Evolutionary conservation across 129 eudicot species (phyloP).

Genomic region (Lactuca saligna): DNA sequence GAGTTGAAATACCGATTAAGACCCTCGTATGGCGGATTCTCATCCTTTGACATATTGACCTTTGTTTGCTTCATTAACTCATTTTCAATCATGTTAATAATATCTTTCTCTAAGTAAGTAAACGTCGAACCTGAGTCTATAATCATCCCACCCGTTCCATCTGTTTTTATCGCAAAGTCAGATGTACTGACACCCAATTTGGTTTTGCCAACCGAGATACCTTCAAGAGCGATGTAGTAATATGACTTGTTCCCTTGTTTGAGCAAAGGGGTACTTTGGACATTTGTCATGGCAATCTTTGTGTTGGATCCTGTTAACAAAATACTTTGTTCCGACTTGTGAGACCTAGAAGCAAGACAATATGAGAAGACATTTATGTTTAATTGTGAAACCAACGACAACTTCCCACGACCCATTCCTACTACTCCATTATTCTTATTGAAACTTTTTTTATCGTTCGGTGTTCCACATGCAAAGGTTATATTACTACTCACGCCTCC

Average conservation of each 20-base stretch:
- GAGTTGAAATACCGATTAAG: conserved; percentile 35
- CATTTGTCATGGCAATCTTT: neutral
- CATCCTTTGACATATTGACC: neutral
- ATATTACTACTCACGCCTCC: neutral
- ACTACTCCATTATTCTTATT: conserved; percentile 22
- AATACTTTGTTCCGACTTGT: conserved; percentile 14
- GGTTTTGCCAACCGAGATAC: conserved; percentile 39
- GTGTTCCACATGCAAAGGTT: conserved; percentile 5
- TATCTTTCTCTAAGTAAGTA: conserved; percentile 32
- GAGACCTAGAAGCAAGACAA: conserved; percentile 33
- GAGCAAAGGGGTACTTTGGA: conserved; percentile 27
- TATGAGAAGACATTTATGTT: conserved; percentile 30
- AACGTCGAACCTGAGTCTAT: conserved; percentile 48
- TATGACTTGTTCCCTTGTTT: conserved; percentile 18
- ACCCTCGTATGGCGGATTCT: neutral
- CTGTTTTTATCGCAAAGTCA: conserved; percentile 7
- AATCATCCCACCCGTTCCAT: conserved; percentile 45
- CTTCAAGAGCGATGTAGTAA: conserved; percentile 40
- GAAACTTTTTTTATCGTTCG: neutral
- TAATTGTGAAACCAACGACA: conserved; percentile 42
- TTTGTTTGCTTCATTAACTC: conserved; percentile 36
- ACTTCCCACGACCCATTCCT: conserved; percentile 42
- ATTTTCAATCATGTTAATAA: conserved; percentile 23
- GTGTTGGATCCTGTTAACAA: conserved; percentile 33
- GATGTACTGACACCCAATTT: conserved; percentile 21